Evolutionary conservation across 345 rosid species (phyloP), one percentile per base, ranked within the genome.

Genomic region (Litchi chinensis): DNA sequence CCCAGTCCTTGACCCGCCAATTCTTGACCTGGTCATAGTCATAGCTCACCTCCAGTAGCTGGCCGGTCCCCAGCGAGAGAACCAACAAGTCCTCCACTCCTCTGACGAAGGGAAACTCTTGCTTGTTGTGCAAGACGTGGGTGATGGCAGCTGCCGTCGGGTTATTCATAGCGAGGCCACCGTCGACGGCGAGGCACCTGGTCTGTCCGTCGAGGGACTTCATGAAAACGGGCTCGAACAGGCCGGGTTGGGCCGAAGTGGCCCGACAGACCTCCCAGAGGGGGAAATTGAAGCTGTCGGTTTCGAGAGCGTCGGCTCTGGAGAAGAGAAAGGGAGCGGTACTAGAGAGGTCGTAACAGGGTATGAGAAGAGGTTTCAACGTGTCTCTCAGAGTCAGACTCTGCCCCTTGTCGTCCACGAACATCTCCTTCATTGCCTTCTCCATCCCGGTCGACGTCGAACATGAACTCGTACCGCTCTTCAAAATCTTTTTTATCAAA

Each of bases 51-150:
- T 93, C 95, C 24, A 89, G 87, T 44, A 91, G 86, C 89, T 93
- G 98, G 37, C 98, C 99, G 6, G 92, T 87, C 39, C 97, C 99
- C 5, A 95, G 71, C 13, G 97, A 92, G 57, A 95, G 80, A 28
- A 95, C 98, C 79, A 95, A 76, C 82, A 95, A 86, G 88, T 95
- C 99, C 88, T 93, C 99, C 28, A 92, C 96, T 1, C 99, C 99
- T 73, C 97, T 86, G 75, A 95, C 99, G 76, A 93, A 93, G 18
- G 99, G 99, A 37, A 95, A 95, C 85, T 95, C 99, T 77, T 93
- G 97, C 88, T 95, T 95, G 82, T 95, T 95, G 59, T 95, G 99
- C 73, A 95, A 82, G 77, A 95, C 99, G 84, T 95, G 99, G 70
- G 99, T 95, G 44, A 95, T 93, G 13, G 99, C 98, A 16, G 99